Evolutionary conservation across 306 rosid species (phyloP).

Genomic region (Morella rubra): DNA sequence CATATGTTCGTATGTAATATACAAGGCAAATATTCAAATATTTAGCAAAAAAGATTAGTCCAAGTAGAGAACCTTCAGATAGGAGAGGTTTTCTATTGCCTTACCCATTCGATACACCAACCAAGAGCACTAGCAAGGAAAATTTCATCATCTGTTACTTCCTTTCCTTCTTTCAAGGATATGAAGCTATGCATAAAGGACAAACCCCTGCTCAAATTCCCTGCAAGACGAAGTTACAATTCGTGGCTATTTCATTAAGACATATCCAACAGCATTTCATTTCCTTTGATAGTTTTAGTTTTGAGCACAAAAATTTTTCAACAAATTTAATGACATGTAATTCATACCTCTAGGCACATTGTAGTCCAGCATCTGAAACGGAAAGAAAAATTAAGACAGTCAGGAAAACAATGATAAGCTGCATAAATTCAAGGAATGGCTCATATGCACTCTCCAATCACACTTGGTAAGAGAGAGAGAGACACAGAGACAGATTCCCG

Average conservation of each 20-base stretch:
- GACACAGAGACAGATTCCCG: too few species aligned
- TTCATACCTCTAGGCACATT: slow-evolving; percentile 88
- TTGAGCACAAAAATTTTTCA: background rate
- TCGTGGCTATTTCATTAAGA: slow-evolving; percentile 20
- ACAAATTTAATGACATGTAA: slow-evolving; percentile 22
- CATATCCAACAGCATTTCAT: background rate
- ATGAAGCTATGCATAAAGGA: slow-evolving; percentile 54
- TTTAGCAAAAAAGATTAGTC: slow-evolving; percentile 1
- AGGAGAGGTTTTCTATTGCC: slow-evolving; percentile 3
- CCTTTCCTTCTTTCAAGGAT: slow-evolving; percentile 46
- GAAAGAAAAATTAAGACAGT: slow-evolving; percentile 7
- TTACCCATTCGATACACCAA: slow-evolving; percentile 71
- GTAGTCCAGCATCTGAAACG: slow-evolving; percentile 78
- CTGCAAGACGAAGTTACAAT: slow-evolving; percentile 31
- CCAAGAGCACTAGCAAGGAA: slow-evolving; percentile 59
- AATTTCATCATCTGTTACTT: slow-evolving; percentile 44
- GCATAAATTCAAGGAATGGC: background rate
- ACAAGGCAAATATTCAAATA: slow-evolving; percentile 3
- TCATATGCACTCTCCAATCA: background rate
- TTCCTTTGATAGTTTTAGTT: background rate
- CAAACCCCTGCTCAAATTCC: slow-evolving; percentile 58
- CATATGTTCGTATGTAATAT: slow-evolving; percentile 4
- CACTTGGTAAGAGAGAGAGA: too few species aligned
- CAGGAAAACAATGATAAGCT: slow-evolving; percentile 9
- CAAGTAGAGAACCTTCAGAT: background rate